Percentiles rank a stretch among this genome's conserved stretches.
Evolutionary conservation across 1,139 yeast species (phyloP).

Genomic region (Candida sp.): DNA sequence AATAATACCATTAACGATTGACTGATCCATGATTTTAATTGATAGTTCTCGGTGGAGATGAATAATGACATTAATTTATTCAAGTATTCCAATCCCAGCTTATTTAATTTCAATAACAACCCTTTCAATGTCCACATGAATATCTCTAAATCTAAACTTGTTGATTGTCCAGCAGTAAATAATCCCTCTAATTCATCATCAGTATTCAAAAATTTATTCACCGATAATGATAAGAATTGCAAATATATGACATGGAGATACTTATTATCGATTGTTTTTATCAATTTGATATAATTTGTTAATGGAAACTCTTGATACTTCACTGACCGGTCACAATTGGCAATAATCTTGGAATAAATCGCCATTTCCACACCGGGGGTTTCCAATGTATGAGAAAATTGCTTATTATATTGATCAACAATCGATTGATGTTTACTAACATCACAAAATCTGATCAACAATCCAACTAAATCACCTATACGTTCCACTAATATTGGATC

Average conservation of each 20-base stretch:
- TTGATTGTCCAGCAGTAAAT: not conserved
- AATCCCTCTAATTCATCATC: conserved; percentile 4
- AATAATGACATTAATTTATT: conserved; percentile 36
- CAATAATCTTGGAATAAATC: conserved; percentile 47
- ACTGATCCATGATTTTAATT: conserved; percentile 26
- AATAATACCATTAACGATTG: conserved; percentile 62
- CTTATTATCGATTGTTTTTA: conserved; percentile 10
- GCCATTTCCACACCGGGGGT: conserved; percentile 40
- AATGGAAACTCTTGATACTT: conserved; percentile 2
- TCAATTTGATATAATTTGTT: conserved; percentile 7
- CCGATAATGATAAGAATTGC: conserved; percentile 52
- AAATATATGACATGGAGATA: conserved; percentile 54
- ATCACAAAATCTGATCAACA: conserved; percentile 35
- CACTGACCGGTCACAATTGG: conserved; percentile 44
- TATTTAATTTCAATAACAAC: conserved; percentile 56
- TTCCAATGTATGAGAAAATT: conserved; percentile 27
- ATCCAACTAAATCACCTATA: conserved; percentile 34
- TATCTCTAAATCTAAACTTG: conserved; percentile 41
- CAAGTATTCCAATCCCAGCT: conserved; percentile 38
- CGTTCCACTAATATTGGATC: conserved; percentile 22
- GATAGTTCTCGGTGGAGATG: conserved; percentile 30
- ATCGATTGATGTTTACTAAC: conserved; percentile 35
- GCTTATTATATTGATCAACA: conserved; percentile 24
- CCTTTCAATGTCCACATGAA: conserved; percentile 74
- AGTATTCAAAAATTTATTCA: conserved; percentile 41